Conservation (phyloP, 768 basidiomycete species). For the Suillus decipiens region DNA sequence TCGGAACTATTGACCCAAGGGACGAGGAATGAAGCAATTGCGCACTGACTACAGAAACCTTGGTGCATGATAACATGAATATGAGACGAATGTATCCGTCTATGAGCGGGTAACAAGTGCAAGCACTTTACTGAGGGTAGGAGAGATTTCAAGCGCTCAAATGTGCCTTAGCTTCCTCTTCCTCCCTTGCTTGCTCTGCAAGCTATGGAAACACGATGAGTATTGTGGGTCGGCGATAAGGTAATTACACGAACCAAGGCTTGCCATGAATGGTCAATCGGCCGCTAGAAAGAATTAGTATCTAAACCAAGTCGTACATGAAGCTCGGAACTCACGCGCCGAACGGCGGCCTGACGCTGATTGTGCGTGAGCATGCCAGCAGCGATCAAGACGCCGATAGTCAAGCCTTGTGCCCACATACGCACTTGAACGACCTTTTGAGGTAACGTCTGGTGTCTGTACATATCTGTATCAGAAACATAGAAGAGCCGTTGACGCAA, state of each 20-base stretch:
- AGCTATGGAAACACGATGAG: slow-evolving; percentile 16
- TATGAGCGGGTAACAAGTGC: neutral
- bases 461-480: slow-evolving; percentile 3
- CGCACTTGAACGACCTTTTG: slow-evolving; percentile 77
- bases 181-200: slow-evolving; percentile 30
- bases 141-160: neutral
- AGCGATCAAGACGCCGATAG: slow-evolving; percentile 69
- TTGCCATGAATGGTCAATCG: slow-evolving; percentile 31
- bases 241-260: slow-evolving; percentile 23
- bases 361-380: slow-evolving; percentile 68
- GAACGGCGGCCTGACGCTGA: slow-evolving; percentile 43
- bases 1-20: neutral
- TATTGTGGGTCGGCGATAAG: neutral
- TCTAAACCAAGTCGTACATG: neutral
- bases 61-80: neutral
- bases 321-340: slow-evolving; percentile 9
- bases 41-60: neutral
- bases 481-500: too few relatives aligned
- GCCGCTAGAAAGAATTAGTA: slow-evolving; percentile 14
- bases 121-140: slow-evolving; percentile 3
- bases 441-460: slow-evolving; percentile 45
- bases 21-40: neutral
- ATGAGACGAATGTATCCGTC: neutral
- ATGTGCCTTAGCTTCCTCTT: slow-evolving; percentile 16
- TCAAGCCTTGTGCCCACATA: slow-evolving; percentile 88